These are phyloP conservation scores for Rhynchosporium agropyri DNA, from an alignment of 2,329 filamentous ascomycete species.

Conservation along the genomic window DNA sequence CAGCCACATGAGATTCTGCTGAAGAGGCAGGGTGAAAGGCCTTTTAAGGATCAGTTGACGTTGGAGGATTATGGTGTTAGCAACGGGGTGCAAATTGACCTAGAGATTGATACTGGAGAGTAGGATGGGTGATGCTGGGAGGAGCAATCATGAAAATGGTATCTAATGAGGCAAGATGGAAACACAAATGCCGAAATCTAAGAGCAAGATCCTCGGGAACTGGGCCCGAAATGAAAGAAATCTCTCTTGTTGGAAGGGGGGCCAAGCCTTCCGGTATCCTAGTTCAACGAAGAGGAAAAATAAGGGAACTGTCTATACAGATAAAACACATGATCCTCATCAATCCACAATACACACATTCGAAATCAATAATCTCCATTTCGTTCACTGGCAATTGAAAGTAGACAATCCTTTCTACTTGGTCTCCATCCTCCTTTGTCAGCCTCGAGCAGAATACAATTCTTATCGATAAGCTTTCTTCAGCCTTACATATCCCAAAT, in stretches of 20 bases:
- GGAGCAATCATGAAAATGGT: neutral
- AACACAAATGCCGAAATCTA: neutral
- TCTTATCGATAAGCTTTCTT: constrained; percentile 33
- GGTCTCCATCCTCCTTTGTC: neutral
- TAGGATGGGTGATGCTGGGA: constrained; percentile 22
- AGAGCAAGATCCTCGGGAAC: neutral
- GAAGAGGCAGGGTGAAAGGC: constrained; percentile 87
- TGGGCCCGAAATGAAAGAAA: no score
- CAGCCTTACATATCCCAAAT: constrained; percentile 1
- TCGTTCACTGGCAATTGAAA: no score
- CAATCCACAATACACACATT: no score
- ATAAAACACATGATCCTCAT: no score
- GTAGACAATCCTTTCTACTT: no score
- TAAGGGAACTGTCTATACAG: no score
- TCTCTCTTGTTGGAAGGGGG: no score
- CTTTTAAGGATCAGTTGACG: constrained; percentile 89
- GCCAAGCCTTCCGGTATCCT: no score
- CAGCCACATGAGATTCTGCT: constrained; percentile 90
- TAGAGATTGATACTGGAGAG: constrained; percentile 44
- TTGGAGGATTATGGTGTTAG: constrained; percentile 92
- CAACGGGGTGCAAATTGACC: constrained; percentile 68
- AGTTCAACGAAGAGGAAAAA: no score
- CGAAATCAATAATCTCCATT: no score
- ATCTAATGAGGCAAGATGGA: neutral
- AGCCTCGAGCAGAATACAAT: constrained; percentile 8